phyloP scores from a whole-genome alignment of 2,329 filamentous ascomycete genomes.

The Stagonosporopsis cucurbitacearum region DNA sequence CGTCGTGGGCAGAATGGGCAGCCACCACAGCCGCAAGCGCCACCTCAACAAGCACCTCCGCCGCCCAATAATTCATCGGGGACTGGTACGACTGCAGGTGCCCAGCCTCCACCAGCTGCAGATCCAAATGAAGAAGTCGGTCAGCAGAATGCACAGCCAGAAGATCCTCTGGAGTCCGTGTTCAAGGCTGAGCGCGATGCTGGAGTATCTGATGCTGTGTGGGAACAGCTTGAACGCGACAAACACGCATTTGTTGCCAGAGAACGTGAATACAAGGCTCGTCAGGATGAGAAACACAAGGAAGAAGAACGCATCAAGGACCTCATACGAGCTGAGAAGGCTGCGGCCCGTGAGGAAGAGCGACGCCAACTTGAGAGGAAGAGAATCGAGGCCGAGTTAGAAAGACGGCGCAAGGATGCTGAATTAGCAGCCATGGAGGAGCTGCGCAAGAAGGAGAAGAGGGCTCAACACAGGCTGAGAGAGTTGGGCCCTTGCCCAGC shows the following conservation, averaged over 20 bases:
- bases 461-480: slow-evolving; percentile 57
- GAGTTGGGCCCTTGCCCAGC: slow-evolving; percentile 61
- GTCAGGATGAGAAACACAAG: slow-evolving; percentile 30
- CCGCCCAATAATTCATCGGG: neutral
- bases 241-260: slow-evolving; percentile 42
- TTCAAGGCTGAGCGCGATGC: slow-evolving; percentile 55
- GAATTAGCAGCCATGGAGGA: slow-evolving; percentile 51
- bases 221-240: slow-evolving; percentile 66
- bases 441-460: slow-evolving; percentile 48
- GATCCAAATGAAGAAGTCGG: slow-evolving; percentile 13
- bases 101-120: neutral
- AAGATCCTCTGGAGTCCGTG: slow-evolving; percentile 22
- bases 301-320: slow-evolving; percentile 30
- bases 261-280: slow-evolving; percentile 48
- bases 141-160: slow-evolving; percentile 1
- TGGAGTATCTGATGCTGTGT: slow-evolving; percentile 65
- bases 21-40: neutral
- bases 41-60: neutral
- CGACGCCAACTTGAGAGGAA: slow-evolving; percentile 26
- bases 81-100: neutral
- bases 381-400: slow-evolving; percentile 28
- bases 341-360: slow-evolving; percentile 35
- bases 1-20: neutral
- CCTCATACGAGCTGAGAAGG: slow-evolving; percentile 40
- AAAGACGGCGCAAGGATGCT: slow-evolving; percentile 32